Evolutionary conservation across 345 rosid species (phyloP).

Genomic region (Populus tremula): DNA sequence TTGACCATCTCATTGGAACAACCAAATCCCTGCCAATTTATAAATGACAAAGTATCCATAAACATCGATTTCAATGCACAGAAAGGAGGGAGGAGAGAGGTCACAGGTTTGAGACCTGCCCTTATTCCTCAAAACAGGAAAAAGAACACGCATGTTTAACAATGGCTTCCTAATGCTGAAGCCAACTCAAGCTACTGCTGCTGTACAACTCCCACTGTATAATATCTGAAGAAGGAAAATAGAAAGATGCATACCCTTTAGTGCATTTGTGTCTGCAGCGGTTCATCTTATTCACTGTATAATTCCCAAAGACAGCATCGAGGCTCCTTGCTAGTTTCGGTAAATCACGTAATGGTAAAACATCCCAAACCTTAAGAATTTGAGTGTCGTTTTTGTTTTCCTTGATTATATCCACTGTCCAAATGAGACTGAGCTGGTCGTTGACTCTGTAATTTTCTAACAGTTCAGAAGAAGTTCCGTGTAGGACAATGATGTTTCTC

Average conservation of each 20-base stretch:
- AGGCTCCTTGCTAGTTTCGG: slow-evolving; percentile 35
- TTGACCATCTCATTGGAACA: not conserved
- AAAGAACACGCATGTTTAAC: not conserved
- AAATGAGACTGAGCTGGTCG: slow-evolving; percentile 22
- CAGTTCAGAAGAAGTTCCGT: slow-evolving; percentile 34
- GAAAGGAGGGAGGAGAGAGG: not conserved
- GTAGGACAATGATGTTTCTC: slow-evolving; percentile 19
- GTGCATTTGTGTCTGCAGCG: slow-evolving; percentile 41
- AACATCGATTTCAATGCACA: too few species aligned
- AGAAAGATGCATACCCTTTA: slow-evolving; percentile 38
- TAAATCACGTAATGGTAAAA: slow-evolving; percentile 37
- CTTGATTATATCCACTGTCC: slow-evolving; percentile 39
- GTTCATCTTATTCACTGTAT: slow-evolving; percentile 32
- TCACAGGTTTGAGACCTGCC: not conserved
- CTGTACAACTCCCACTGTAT: not conserved
- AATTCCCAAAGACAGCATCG: slow-evolving; percentile 30
- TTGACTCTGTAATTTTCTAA: slow-evolving; percentile 43
- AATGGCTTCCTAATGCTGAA: not conserved
- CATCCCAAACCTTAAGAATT: slow-evolving; percentile 51
- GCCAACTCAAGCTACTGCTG: not conserved
- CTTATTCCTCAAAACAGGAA: not conserved
- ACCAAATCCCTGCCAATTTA: not conserved
- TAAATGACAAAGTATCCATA: not conserved
- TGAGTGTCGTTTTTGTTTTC: slow-evolving; percentile 28
- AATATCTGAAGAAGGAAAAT: not conserved